These are phyloP conservation scores for Suhomyces anneliseae DNA, from an alignment of 1,139 yeast genomes.

Conservation along the genomic window DNA sequence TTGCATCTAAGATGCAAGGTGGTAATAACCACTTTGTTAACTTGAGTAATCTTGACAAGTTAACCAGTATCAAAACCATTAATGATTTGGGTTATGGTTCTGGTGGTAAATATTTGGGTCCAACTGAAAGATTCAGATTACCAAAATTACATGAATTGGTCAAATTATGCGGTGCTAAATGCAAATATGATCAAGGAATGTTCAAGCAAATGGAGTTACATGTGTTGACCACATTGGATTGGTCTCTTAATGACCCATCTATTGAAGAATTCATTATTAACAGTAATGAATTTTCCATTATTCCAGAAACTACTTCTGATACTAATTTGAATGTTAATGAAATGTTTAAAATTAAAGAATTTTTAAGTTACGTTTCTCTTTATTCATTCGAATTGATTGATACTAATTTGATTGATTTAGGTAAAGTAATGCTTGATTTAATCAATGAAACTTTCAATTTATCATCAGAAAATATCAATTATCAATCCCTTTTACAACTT, in stretches of 20 bases:
- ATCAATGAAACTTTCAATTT: conserved; percentile 35
- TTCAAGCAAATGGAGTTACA: conserved; percentile 55
- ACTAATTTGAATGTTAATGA: conserved; percentile 18
- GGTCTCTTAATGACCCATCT: conserved; percentile 61
- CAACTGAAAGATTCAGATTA: conserved; percentile 64
- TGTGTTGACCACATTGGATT: conserved; percentile 57
- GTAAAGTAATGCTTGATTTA: conserved; percentile 36
- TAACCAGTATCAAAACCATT: conserved; percentile 34
- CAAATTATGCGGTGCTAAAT: conserved; percentile 57
- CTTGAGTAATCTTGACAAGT: conserved; percentile 34
- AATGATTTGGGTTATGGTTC: conserved; percentile 46
- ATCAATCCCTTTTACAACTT: conserved; percentile 18
- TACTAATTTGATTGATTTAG: conserved; percentile 32
- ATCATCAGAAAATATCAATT: conserved; percentile 20
- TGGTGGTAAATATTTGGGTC: conserved; percentile 64
- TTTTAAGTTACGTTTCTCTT: conserved; percentile 36
- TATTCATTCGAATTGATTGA: conserved; percentile 40
- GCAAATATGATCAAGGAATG: conserved; percentile 62
- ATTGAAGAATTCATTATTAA: conserved; percentile 50
- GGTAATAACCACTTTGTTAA: conserved; percentile 70
- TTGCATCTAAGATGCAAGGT: conserved; percentile 63
- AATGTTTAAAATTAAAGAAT: conserved; percentile 41
- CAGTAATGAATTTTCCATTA: conserved; percentile 33
- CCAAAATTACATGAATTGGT: conserved; percentile 64
- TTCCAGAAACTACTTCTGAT: conserved; percentile 8